Percentiles rank a stretch among this genome's conserved stretches.
These are phyloP conservation scores for Neospora caninum DNA, from an alignment of 169 alveolate species.

Conservation along the genomic window DNA sequence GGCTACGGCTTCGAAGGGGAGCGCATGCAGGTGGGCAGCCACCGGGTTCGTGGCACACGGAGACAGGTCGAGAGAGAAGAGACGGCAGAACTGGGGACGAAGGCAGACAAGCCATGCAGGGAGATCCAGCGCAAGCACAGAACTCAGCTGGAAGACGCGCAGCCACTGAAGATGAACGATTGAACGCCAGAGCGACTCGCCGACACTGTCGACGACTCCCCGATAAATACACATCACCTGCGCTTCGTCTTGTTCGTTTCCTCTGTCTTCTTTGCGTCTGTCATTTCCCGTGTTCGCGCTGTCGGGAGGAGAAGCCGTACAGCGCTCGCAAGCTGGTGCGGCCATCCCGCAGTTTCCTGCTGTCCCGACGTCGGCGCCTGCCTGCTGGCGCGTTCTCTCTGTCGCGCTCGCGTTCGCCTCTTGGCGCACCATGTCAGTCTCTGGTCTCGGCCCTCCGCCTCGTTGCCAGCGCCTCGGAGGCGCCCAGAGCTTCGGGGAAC, in stretches of 20 bases:
- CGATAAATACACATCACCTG: neutral
- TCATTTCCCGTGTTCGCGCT: too few species aligned
- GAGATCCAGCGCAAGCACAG: constrained; percentile 58
- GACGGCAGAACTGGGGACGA: neutral
- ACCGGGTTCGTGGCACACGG: too few species aligned
- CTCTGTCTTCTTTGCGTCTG: neutral
- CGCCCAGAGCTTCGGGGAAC: neutral
- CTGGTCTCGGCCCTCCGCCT: neutral
- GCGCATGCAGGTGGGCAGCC: too few species aligned
- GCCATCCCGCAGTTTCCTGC: too few species aligned
- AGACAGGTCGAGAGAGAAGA: neutral
- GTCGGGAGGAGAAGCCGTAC: too few species aligned
- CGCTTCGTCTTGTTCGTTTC: neutral
- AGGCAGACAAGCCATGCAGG: constrained; percentile 54
- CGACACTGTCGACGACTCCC: neutral
- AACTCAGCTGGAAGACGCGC: constrained; percentile 48
- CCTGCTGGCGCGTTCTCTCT: too few species aligned
- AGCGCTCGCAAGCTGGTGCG: too few species aligned
- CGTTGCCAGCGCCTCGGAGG: neutral
- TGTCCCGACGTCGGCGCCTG: too few species aligned
- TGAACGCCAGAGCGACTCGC: neutral
- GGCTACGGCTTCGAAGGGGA: too few species aligned
- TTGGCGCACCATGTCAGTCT: too few species aligned
- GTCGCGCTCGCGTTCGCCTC: too few species aligned
- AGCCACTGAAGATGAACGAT: constrained; percentile 41